Percentiles rank a stretch among this genome's conserved stretches.
These are phyloP conservation scores for Darksidea phi DNA, from an alignment of 495 filamentous ascomycete species.

Conservation along the genomic window DNA sequence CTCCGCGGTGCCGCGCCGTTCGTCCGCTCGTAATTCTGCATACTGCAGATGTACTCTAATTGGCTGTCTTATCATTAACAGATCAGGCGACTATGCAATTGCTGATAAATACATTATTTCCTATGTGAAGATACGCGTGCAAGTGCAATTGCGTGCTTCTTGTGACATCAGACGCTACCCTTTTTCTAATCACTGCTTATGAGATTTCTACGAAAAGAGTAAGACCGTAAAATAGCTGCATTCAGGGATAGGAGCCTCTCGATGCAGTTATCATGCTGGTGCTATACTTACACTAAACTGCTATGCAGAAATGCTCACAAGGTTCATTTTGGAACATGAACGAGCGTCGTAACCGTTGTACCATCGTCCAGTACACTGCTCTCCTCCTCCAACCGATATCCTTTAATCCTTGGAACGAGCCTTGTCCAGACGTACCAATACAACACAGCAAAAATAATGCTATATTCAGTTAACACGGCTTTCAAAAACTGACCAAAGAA, in stretches of 20 bases:
- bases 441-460: slow-evolving; percentile 58
- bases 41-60: too few species aligned
- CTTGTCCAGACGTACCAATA: slow-evolving; percentile 75
- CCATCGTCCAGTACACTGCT: slow-evolving; percentile 58
- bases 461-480: slow-evolving; percentile 36
- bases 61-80: too few species aligned
- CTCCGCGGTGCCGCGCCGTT: background rate
- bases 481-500: background rate
- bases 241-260: too few species aligned
- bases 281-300: too few species aligned
- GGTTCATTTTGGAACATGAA: slow-evolving; percentile 43
- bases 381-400: slow-evolving; percentile 61
- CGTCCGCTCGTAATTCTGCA: slow-evolving; percentile 1
- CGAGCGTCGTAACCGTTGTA: slow-evolving; percentile 58
- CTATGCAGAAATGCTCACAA: too few species aligned
- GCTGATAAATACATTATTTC: slow-evolving; percentile 27
- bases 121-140: too few species aligned
- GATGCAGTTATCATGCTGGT: too few species aligned
- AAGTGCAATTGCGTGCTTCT: too few species aligned
- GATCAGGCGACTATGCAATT: background rate
- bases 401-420: slow-evolving; percentile 57
- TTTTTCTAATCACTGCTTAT: too few species aligned
- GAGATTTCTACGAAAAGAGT: too few species aligned
- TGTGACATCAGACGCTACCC: too few species aligned
- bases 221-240: too few species aligned